Percentiles rank a stretch among this genome's conserved stretches.
Conservation (phyloP, 1,284 basidiomycete species). For the Singerocomus inundabilis region DNA sequence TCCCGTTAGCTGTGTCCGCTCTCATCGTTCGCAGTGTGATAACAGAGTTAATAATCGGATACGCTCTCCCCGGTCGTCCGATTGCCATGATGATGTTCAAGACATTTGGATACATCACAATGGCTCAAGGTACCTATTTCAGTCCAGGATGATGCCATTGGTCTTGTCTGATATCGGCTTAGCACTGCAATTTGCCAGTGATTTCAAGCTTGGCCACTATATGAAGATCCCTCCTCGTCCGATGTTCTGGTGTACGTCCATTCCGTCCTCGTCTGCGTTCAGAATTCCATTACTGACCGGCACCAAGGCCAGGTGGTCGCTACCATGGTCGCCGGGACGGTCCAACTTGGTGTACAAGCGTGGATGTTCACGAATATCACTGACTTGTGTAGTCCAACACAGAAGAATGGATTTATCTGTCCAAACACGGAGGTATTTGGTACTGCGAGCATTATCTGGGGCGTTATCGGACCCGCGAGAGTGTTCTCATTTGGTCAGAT, state of each 20-base stretch:
- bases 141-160: no score
- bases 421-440: constrained; percentile 39
- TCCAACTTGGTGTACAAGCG: constrained; percentile 43
- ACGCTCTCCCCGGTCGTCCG: constrained; percentile 43
- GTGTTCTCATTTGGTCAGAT: constrained; percentile 29
- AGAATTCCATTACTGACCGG: not conserved
- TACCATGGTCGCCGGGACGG: constrained; percentile 41
- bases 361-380: constrained; percentile 39
- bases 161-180: constrained; percentile 1
- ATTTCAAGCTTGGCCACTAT: constrained; percentile 51
- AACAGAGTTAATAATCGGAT: constrained; percentile 48
- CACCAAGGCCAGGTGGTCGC: constrained; percentile 40
- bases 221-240: constrained; percentile 53
- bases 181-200: constrained; percentile 41
- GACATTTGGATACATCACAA: constrained; percentile 41
- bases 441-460: constrained; percentile 44
- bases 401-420: constrained; percentile 39
- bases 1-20: no score
- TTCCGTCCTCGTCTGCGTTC: not conserved
- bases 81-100: constrained; percentile 50
- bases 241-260: constrained; percentile 39
- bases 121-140: constrained; percentile 33
- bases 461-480: constrained; percentile 40
- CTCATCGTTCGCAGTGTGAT: no score
- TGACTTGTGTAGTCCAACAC: constrained; percentile 26